phyloP scores from a whole-genome alignment of 768 basidiomycete species.

The Naganishia vishniacii region DNA sequence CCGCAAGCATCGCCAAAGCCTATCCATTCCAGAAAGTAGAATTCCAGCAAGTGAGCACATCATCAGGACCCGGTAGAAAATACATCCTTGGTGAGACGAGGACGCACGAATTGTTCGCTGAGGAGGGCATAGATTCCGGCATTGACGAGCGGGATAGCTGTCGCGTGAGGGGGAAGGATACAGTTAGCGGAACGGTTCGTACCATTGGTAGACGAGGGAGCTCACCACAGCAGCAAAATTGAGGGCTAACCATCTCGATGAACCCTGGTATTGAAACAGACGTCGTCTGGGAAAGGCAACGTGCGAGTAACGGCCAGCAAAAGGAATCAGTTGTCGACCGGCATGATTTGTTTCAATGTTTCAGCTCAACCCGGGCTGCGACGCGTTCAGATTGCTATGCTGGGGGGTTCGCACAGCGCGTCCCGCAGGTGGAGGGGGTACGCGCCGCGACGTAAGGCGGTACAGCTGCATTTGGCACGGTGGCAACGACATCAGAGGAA shows the following conservation, averaged over 20 bases:
- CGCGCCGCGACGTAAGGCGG: too few relatives aligned
- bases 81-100: background rate
- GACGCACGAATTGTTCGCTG: constrained; percentile 62
- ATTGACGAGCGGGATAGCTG: constrained; percentile 84
- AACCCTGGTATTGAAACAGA: too few relatives aligned
- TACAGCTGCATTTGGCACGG: too few relatives aligned
- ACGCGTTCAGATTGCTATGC: constrained; percentile 12
- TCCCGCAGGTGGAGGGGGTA: too few relatives aligned
- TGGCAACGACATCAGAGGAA: too few relatives aligned
- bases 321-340: background rate
- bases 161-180: constrained; percentile 5
- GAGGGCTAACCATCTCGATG: constrained; percentile 52
- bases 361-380: constrained; percentile 1
- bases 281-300: background rate
- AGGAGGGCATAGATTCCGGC: constrained; percentile 79
- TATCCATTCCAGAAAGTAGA: constrained; percentile 17
- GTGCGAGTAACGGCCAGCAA: background rate
- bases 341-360: background rate
- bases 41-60: background rate
- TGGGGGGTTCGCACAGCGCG: background rate
- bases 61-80: background rate
- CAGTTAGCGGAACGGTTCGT: background rate
- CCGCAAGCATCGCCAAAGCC: constrained; percentile 37
- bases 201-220: background rate
- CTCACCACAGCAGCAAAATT: constrained; percentile 69